phyloP scores from a whole-genome alignment of 1,284 basidiomycete genomes.

The Cutaneotrichosporon sp. region DNA sequence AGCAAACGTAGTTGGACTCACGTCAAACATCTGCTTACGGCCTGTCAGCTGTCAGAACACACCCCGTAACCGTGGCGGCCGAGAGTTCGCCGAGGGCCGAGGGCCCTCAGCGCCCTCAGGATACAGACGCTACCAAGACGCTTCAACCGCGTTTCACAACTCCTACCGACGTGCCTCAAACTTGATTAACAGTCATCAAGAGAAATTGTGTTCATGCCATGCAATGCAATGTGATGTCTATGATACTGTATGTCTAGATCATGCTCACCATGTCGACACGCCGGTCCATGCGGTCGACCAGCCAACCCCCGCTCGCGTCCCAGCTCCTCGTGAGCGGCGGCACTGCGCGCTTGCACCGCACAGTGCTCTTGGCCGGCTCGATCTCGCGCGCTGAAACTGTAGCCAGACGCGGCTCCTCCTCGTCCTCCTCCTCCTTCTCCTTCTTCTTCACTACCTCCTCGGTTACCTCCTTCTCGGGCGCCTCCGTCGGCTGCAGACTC shows the following conservation, averaged over 20 bases:
- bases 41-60: no score
- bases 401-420: not conserved
- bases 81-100: no score
- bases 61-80: no score
- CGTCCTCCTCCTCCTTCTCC: not conserved
- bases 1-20: no score
- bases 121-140: no score
- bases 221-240: no score
- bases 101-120: no score
- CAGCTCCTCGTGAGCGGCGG: conserved; percentile 15
- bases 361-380: not conserved
- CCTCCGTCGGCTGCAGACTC: conserved; percentile 7
- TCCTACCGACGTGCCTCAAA: no score
- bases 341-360: conserved; percentile 7
- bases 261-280: conserved; percentile 7
- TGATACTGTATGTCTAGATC: not conserved
- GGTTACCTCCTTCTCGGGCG: not conserved
- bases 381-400: not conserved
- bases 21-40: no score
- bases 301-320: not conserved
- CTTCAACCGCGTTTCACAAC: no score
- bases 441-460: not conserved
- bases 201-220: not conserved
- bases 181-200: no score
- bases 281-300: conserved; percentile 7